Conservation (phyloP, 2,329 filamentous ascomycete genomes). For the Tympanopsis confertula region DNA sequence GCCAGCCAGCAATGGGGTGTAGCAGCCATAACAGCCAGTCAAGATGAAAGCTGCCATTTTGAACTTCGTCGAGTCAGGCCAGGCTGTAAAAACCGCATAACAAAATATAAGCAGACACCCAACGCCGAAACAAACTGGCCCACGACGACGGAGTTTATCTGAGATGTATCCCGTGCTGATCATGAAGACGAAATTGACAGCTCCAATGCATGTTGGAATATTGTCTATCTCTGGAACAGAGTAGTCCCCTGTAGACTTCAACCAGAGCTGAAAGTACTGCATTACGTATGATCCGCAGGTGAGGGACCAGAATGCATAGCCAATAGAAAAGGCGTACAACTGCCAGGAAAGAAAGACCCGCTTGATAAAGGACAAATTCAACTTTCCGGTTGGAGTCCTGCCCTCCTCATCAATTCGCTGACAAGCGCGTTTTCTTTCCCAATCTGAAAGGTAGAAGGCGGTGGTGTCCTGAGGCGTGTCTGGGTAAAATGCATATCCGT, state of each 20-base stretch:
- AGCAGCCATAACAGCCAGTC: conserved; percentile 25
- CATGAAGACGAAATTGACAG: conserved; percentile 28
- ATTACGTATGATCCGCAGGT: conserved; percentile 25
- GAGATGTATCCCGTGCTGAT: conserved; percentile 12
- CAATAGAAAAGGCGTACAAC: conserved; percentile 27
- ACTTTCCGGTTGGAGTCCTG: conserved; percentile 20
- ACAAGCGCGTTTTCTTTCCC: conserved; percentile 53
- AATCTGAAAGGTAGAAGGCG: conserved; percentile 28
- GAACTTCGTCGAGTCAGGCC: conserved; percentile 22
- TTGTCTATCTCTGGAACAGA: conserved; percentile 28
- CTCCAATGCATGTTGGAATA: conserved; percentile 28
- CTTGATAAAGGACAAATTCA: conserved; percentile 21
- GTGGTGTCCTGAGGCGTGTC: conserved; percentile 28
- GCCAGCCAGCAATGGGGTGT: conserved; percentile 25
- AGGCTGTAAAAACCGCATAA: conserved; percentile 22
- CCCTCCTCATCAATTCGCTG: conserved; percentile 54
- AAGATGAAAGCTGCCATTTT: conserved; percentile 26
- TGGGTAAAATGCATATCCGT: conserved; percentile 18
- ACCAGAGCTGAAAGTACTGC: conserved; percentile 27
- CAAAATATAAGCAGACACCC: conserved; percentile 19
- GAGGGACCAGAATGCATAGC: conserved; percentile 24
- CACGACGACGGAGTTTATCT: conserved; percentile 20
- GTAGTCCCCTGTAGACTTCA: conserved; percentile 20
- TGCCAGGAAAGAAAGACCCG: conserved; percentile 28
- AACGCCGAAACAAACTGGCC: conserved; percentile 21